Conservation (phyloP, 2,329 filamentous ascomycete species). For the Tricladium varicosporioides region DNA sequence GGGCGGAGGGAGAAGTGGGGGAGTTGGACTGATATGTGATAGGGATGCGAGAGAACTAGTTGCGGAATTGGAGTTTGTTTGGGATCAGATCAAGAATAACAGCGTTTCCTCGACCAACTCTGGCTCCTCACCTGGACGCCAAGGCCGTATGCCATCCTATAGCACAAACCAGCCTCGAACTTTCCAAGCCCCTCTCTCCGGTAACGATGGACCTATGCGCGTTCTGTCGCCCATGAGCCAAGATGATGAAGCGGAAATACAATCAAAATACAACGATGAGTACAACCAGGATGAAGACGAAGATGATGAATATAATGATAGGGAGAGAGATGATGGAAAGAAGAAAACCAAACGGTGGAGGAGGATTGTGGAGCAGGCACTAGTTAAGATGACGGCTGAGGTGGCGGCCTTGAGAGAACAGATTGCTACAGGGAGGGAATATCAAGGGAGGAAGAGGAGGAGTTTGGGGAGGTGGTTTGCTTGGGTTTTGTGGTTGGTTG, state of each 20-base stretch:
- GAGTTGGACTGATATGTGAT: slow-evolving; percentile 12
- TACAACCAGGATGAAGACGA: slow-evolving; percentile 39
- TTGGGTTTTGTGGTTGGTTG: slow-evolving; percentile 65
- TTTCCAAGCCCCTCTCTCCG: slow-evolving; percentile 46
- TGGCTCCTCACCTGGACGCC: slow-evolving; percentile 51
- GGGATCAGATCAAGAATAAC: slow-evolving; percentile 95
- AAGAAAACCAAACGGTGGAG: slow-evolving; percentile 62
- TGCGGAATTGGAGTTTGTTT: slow-evolving; percentile 95
- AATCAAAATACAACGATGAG: slow-evolving; percentile 43
- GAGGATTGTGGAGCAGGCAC: slow-evolving; percentile 76
- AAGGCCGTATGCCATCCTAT: slow-evolving; percentile 22
- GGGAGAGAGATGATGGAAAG: slow-evolving; percentile 40
- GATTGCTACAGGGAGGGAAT: slow-evolving; percentile 73
- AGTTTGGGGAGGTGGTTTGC: slow-evolving; percentile 67
- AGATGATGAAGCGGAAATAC: slow-evolving; percentile 65
- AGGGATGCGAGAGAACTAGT: slow-evolving; percentile 85
- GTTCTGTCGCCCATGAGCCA: slow-evolving; percentile 85
- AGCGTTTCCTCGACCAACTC: slow-evolving; percentile 56
- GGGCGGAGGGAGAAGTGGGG: neutral
- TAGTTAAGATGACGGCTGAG: slow-evolving; percentile 89
- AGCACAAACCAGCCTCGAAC: slow-evolving; percentile 34
- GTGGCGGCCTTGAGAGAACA: slow-evolving; percentile 90
- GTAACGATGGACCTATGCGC: slow-evolving; percentile 58
- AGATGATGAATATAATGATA: slow-evolving; percentile 40
- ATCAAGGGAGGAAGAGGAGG: slow-evolving; percentile 62